A percentile compares a stretch with the other conserved stretches of the same genome.
These are phyloP conservation scores for Tolypocladium pustulatum DNA, from an alignment of 2,329 filamentous ascomycete genomes.

Conservation along the genomic window DNA sequence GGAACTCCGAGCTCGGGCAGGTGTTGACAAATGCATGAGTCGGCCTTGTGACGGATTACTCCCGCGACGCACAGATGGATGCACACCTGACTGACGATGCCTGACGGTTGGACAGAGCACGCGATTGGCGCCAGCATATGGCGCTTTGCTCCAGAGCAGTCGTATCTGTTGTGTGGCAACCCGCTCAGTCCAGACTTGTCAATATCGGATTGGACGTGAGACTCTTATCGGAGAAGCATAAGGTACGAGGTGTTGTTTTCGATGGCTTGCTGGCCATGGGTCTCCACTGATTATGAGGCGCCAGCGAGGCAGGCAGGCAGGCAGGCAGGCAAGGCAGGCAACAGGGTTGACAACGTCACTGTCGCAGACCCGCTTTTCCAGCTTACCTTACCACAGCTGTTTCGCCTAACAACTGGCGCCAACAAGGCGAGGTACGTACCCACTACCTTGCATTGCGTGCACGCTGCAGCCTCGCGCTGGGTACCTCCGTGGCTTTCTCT, in stretches of 20 bases:
- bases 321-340: conserved; percentile 6
- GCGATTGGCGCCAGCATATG: not conserved
- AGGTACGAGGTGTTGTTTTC: too few relatives aligned
- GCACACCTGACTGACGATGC: conserved; percentile 1
- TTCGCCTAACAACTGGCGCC: conserved; percentile 1
- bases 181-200: not conserved
- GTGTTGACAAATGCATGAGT: not conserved
- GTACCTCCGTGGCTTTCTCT: conserved; percentile 10
- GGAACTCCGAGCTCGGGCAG: too few relatives aligned
- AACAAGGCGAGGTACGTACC: not conserved
- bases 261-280: too few relatives aligned
- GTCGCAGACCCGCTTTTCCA: not conserved
- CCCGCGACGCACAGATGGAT: not conserved
- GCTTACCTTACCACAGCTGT: conserved; percentile 1
- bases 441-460: conserved; percentile 12
- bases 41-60: not conserved
- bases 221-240: not conserved
- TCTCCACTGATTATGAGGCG: not conserved
- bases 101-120: not conserved
- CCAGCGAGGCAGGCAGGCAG: not conserved
- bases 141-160: not conserved
- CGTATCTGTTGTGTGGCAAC: not conserved
- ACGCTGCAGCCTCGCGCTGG: not conserved
- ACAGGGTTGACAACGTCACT: conserved; percentile 12
- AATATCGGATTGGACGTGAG: not conserved